phyloP scores from a whole-genome alignment of 129 eudicot species.

The Ambrosia artemisiifolia region DNA sequence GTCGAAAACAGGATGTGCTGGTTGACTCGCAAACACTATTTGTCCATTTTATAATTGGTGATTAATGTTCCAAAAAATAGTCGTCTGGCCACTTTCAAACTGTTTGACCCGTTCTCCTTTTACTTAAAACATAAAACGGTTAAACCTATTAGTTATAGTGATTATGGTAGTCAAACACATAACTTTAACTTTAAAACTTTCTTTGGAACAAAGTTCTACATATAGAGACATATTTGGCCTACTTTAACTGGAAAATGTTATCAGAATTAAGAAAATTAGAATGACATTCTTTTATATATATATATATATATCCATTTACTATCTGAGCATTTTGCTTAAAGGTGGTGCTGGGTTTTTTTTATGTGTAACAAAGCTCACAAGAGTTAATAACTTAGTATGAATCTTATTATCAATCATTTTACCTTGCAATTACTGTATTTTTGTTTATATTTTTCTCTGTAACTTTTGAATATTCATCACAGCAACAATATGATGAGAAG shows the following conservation, averaged over 20 bases:
- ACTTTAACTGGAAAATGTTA: neutral
- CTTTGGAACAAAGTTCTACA: neutral
- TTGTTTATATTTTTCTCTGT: neutral
- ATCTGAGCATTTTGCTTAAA: neutral
- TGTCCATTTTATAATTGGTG: neutral
- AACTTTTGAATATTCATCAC: constrained; percentile 9
- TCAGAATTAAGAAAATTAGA: neutral
- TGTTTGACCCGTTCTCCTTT: neutral
- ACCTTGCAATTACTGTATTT: neutral
- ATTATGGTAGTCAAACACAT: neutral
- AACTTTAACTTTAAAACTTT: neutral
- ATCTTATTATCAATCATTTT: neutral
- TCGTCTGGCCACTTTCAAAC: neutral
- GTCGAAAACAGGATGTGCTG: neutral
- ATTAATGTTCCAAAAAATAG: neutral
- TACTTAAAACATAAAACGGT: too few species aligned
- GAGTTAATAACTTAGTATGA: neutral
- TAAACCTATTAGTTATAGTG: neutral
- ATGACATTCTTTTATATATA: neutral
- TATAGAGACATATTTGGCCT: neutral
- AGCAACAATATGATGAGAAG: constrained; percentile 68
- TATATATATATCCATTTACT: too few species aligned
- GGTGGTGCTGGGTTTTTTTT: neutral
- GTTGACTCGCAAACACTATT: neutral
- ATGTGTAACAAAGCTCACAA: neutral